Evolutionary conservation across 345 rosid species (phyloP).

Genomic region (Rhizophora apiculata): DNA sequence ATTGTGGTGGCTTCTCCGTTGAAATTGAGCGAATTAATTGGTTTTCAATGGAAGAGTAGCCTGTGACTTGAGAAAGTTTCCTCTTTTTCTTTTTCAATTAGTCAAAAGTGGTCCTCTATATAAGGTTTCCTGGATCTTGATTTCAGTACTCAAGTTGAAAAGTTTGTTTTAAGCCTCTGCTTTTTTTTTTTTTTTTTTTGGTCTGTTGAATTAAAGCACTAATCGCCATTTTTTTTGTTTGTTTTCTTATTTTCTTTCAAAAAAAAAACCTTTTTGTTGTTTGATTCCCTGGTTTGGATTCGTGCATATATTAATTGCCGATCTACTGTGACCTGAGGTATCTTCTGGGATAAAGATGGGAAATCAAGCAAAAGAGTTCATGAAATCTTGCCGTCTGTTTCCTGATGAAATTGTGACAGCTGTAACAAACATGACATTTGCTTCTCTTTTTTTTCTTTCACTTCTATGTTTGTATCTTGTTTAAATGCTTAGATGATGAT

Average conservation of each 20-base stretch:
- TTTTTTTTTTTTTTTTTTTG: no score
- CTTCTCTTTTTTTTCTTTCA: neutral
- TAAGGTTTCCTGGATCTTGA: no score
- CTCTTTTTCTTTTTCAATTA: no score
- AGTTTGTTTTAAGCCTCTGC: no score
- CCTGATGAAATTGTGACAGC: slow-evolving; percentile 80
- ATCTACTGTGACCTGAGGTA: slow-evolving; percentile 75
- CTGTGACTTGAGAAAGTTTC: no score
- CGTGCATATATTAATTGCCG: slow-evolving; percentile 91
- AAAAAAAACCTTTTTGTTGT: neutral
- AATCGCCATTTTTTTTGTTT: neutral
- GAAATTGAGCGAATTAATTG: no score
- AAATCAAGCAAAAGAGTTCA: slow-evolving; percentile 67
- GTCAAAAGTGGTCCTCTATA: no score
- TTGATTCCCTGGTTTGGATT: slow-evolving; percentile 47
- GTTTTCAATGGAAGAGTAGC: no score
- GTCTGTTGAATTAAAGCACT: neutral
- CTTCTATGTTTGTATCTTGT: neutral
- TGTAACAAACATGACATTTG: slow-evolving; percentile 33
- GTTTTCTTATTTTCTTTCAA: no score
- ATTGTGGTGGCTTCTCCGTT: no score
- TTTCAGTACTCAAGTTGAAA: no score
- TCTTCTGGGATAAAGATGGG: slow-evolving; percentile 75
- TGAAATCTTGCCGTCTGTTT: slow-evolving; percentile 71
- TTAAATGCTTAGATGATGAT: slow-evolving; percentile 56